Evolutionary conservation across 306 rosid species (phyloP), one percentile per base, ranked within the genome.

Genomic region (Hippophae rhamnoides): DNA sequence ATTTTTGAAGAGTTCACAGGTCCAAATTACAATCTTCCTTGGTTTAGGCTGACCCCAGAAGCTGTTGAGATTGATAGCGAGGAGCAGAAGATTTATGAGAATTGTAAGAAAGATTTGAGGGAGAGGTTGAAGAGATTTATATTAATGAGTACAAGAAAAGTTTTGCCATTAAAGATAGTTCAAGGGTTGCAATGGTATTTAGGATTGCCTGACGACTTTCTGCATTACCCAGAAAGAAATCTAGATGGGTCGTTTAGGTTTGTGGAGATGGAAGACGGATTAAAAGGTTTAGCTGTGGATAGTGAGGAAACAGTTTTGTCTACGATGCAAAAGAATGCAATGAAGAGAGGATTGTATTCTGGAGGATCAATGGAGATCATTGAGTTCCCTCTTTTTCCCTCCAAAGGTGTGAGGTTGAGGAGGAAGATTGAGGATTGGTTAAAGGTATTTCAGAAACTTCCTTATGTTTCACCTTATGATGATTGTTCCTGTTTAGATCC

Each of bases 121-220:
- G 64, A 64, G 41, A 81, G 94, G 85, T 68, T 90, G 72, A 82
- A 81, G 80, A 90, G 78, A 74, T 72, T 90, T 61, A 83, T 90
- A 61, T 52, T 83, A 82, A 82, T 90, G 96, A 85, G 87, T 44
- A 77, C 63, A 70, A 83, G 63, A 38, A 72, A 77, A 18, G 87
- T 76, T 65, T 65, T 90, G 57, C 97, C 96, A 41, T 70, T 90
- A 67, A 87, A 83, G 65, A 83, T 90, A 61, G 74, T 87, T 52
- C 80, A 79, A 59, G 96, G 97, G 62, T 82, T 90, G 97, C 79
- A 76, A 44, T 90, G 97, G 97, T 82, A 81, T 81, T 72, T 90
- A 76, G 97, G 97, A 56, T 65, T 90, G 64, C 97, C 97, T 31
- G 69, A 76, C 57, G 87, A 90, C 70, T 79, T 82, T 67, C 63